A percentile compares a stretch with the other conserved stretches of the same genome.
These are phyloP conservation scores for Fusarium ambrosium DNA, from an alignment of 2,329 filamentous ascomycete species.

Conservation along the genomic window DNA sequence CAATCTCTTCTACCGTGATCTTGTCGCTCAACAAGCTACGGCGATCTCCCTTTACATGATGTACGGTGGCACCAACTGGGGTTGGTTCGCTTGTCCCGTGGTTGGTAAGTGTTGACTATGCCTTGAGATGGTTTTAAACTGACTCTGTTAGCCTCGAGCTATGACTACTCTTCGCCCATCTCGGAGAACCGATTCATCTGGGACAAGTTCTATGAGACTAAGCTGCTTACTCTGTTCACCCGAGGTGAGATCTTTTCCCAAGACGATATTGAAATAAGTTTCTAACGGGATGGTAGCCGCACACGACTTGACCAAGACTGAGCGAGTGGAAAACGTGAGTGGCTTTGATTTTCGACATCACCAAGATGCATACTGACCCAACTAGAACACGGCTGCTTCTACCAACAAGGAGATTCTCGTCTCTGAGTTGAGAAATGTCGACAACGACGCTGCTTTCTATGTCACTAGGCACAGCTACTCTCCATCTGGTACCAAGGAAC, in stretches of 20 bases:
- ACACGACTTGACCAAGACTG: constrained; percentile 67
- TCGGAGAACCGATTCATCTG: constrained; percentile 69
- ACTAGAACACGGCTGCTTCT: constrained; percentile 42
- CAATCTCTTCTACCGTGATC: constrained; percentile 74
- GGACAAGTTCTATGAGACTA: constrained; percentile 74
- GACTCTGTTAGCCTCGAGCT: constrained; percentile 62
- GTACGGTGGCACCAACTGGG: constrained; percentile 75
- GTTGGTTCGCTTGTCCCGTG: constrained; percentile 68
- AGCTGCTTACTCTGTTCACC: constrained; percentile 71
- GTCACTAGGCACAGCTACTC: constrained; percentile 68
- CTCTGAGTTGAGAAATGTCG: constrained; percentile 70
- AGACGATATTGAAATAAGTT: neutral
- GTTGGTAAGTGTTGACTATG: constrained; percentile 49
- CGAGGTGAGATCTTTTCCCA: constrained; percentile 46
- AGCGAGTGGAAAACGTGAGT: constrained; percentile 56
- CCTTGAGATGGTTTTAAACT: neutral
- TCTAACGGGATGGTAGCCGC: constrained; percentile 53
- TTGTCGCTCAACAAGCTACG: constrained; percentile 71
- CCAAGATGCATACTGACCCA: constrained; percentile 51
- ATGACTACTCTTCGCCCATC: constrained; percentile 74
- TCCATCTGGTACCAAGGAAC: constrained; percentile 62
- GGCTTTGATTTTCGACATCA: constrained; percentile 47
- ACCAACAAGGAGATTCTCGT: constrained; percentile 66
- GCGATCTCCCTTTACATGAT: constrained; percentile 75
- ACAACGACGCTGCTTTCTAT: constrained; percentile 71